Evolutionary conservation across 768 basidiomycete genomes (phyloP), one percentile per base, ranked within the genome.

Genomic region (Sarcomyxa edulis): DNA sequence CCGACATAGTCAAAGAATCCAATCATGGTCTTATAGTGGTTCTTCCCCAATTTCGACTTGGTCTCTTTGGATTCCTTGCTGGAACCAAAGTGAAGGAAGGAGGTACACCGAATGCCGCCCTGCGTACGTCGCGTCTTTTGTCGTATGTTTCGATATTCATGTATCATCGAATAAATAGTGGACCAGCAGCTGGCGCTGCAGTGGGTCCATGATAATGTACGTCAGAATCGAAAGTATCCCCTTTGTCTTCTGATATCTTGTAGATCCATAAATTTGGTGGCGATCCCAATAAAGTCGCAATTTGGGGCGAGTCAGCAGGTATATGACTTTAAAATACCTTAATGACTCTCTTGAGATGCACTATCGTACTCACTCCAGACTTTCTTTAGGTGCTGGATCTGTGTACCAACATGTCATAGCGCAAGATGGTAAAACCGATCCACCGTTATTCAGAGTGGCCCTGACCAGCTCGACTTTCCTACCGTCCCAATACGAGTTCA

Each of bases 81-180:
- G 71, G 73, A 1, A 42, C 51, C 24, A 48, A 60, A 21, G 62
- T 74, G 5, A 66, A 74, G 37, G 48, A 57, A 6, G 54, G 54
- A 7, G 74, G 74, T 6, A 62, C 45, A 2, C 47, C 72, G 39
- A 76, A 76, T 32, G 71, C 66, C 11, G 74, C 72, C 14, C 46
- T 76, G 34, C 51, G 74, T 74, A 41, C 37, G 68, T 59, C 18
- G 11, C 21, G 16, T 24, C 9, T 16, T 24, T 39, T n/a, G 25
- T 30, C 18, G 9, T 16, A 16, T n/a, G 38, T 32, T 30, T 21
- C 20, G 11, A 23, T 31, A 2, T 6, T 15, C 21, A 15, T 30
- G 11, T 14, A 16, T 34, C n/a, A 36, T 24, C 19, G 14, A n/a
- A 15, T 21, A 1, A 5, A 6, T 21, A 39, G 38, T 39, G 14